Conservation (phyloP, 1,284 basidiomycete species). For the Coniferiporia weirii region DNA sequence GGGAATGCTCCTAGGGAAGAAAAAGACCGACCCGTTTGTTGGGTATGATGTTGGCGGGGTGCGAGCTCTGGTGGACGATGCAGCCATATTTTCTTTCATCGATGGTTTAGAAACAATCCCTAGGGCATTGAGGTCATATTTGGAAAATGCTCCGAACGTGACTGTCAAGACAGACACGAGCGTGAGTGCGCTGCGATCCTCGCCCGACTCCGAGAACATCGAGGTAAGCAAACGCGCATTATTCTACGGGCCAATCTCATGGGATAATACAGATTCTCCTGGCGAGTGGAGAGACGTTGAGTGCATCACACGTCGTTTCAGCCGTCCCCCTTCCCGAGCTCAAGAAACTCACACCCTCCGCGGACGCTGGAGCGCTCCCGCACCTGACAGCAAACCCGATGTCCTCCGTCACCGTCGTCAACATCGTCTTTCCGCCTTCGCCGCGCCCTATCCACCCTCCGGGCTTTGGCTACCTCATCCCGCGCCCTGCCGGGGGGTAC, state of each 20-base stretch:
- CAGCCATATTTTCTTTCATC: slow-evolving; percentile 75
- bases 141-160: slow-evolving; percentile 53
- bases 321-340: slow-evolving; percentile 69
- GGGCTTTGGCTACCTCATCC: slow-evolving; percentile 94
- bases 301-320: slow-evolving; percentile 52
- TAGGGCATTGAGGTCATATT: slow-evolving; percentile 44
- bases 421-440: slow-evolving; percentile 64
- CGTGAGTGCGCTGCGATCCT: slow-evolving; percentile 34
- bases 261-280: neutral
- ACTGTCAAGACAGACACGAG: slow-evolving; percentile 44
- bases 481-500: slow-evolving; percentile 58
- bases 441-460: slow-evolving; percentile 56
- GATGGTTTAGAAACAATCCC: slow-evolving; percentile 76
- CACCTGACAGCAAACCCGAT: slow-evolving; percentile 52
- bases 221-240: slow-evolving; percentile 33
- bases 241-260: neutral
- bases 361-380: slow-evolving; percentile 34
- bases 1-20: slow-evolving; percentile 43
- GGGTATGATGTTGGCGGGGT: slow-evolving; percentile 52
- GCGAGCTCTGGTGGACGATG: slow-evolving; percentile 46
- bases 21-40: slow-evolving; percentile 26
- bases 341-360: slow-evolving; percentile 43
- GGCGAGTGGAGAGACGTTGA: slow-evolving; percentile 5
- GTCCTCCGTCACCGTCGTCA: slow-evolving; percentile 67
- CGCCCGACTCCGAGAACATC: slow-evolving; percentile 32